Evolutionary conservation across 169 alveolate genomes (phyloP).

Genomic region (Babesia gibsoni): DNA sequence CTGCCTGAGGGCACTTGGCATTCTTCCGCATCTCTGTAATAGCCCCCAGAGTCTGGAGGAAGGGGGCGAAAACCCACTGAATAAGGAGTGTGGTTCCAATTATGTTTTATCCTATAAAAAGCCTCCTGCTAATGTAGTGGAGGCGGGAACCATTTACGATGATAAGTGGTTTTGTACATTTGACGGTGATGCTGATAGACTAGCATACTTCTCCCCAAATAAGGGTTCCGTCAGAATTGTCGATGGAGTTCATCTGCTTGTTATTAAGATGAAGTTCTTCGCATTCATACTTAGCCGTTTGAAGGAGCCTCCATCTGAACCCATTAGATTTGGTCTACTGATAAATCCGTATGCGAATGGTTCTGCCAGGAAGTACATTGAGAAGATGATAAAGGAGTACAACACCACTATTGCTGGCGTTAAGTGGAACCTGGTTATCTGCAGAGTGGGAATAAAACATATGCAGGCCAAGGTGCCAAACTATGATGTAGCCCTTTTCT

Average conservation of each 20-base stretch:
- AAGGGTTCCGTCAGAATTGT: constrained; percentile 28
- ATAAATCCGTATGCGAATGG: constrained; percentile 41
- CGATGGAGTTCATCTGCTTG: constrained; percentile 64
- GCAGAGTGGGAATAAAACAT: constrained; percentile 68
- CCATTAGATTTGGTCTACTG: constrained; percentile 4
- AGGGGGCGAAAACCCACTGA: neutral
- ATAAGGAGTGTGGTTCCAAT: constrained; percentile 63
- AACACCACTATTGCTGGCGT: neutral
- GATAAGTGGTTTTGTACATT: constrained; percentile 63
- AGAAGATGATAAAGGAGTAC: constrained; percentile 3
- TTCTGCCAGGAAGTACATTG: constrained; percentile 18
- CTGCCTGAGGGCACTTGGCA: constrained; percentile 23
- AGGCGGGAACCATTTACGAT: neutral
- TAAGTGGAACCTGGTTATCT: constrained; percentile 49
- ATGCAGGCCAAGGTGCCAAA: constrained; percentile 46
- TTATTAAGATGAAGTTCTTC: constrained; percentile 49
- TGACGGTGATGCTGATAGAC: constrained; percentile 75
- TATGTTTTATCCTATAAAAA: constrained; percentile 58
- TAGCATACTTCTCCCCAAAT: constrained; percentile 56
- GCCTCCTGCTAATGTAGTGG: constrained; percentile 24
- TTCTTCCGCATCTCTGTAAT: constrained; percentile 32
- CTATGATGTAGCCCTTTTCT: constrained; percentile 62
- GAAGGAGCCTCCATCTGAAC: neutral
- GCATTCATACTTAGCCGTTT: constrained; percentile 18
- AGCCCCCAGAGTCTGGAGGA: neutral